Base-by-base conservation (phyloP, 345 rosid genomes). In the Bretschneidera sinensis region DNA sequence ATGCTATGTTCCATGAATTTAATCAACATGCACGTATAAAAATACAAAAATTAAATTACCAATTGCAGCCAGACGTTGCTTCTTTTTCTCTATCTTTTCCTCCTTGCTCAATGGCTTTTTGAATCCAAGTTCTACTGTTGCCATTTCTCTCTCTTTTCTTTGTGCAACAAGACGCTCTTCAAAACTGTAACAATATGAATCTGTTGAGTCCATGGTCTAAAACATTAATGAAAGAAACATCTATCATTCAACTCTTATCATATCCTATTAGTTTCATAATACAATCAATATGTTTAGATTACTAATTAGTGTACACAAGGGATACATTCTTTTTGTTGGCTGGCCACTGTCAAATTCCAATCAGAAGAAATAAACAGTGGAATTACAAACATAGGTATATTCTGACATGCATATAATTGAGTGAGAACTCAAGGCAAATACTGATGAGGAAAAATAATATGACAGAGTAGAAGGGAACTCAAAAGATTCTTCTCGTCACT, bases 141-240 rank as follows among this genome's bases (percentile, higher is more conserved):
- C 90, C 80, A 78, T 28, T 71, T 94, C 99, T 79, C 86, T 86
- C 77, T 94, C 97, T 61, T 54, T 84, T 73, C 97, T 76, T 68
- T 94, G 99, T 53, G 90, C 95, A 63, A 85, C 89, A 22, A 94
- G 96, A 52, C 99, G 88, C 79, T 90, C 97, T 78, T 94, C 92
- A 24, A 94, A 94, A 82, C 99, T 94, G 80, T 60, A 59, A 71
- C 67, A 57, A 17, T 56, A 43, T 18, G 45, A 39, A 39, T 39
- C 1, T 39, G 45, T 39, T 39, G 6, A 39, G 45, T 5, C 4
- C 45, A 39, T 39, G 11, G 11, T 39, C 8, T 2, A 28, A 28
- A 8, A 28, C 5, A 28, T 28, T 28, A 3, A 2, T 28, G 33
- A 28, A 28, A 2, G 33, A 28, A 3, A 28, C 33, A 28, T n/a